Conservation (phyloP, 768 basidiomycete genomes). For the Xerocomus potaroensis region DNA sequence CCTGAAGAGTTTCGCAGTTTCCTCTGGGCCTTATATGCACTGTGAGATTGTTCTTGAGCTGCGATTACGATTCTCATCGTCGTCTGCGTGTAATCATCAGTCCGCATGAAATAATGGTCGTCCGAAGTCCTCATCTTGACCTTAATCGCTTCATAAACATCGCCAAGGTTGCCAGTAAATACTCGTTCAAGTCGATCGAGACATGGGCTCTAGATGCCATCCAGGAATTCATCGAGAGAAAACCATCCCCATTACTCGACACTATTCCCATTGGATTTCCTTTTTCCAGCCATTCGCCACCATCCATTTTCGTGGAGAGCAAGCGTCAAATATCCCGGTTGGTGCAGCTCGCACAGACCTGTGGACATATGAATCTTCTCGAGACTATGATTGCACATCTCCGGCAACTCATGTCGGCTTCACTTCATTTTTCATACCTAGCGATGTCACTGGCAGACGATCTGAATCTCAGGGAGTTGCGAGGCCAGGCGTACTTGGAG, state of each 20-base stretch:
- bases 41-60: conserved; percentile 41
- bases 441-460: conserved; percentile 75
- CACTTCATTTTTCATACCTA: conserved; percentile 64
- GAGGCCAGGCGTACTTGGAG: conserved; percentile 66
- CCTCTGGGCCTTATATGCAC: conserved; percentile 71
- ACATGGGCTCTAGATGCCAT: conserved; percentile 75
- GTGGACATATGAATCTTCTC: conserved; percentile 57
- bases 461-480: conserved; percentile 52
- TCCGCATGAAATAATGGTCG: conserved; percentile 54
- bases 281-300: conserved; percentile 23
- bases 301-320: conserved; percentile 35
- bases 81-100: conserved; percentile 30
- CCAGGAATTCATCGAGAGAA: conserved; percentile 59
- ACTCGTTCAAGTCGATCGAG: conserved; percentile 69
- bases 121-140: conserved; percentile 46
- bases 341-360: conserved; percentile 63
- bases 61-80: background rate
- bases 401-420: conserved; percentile 56
- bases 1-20: conserved; percentile 67
- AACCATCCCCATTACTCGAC: conserved; percentile 49
- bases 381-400: conserved; percentile 57
- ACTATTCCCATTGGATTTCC: conserved; percentile 33
- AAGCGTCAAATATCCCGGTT: conserved; percentile 54
- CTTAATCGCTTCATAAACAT: conserved; percentile 57
- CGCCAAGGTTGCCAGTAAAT: conserved; percentile 65